Evolutionary conservation across 2,329 filamentous ascomycete species (phyloP), one percentile per base, ranked within the genome.

Genomic region (Cercospora sojina): DNA sequence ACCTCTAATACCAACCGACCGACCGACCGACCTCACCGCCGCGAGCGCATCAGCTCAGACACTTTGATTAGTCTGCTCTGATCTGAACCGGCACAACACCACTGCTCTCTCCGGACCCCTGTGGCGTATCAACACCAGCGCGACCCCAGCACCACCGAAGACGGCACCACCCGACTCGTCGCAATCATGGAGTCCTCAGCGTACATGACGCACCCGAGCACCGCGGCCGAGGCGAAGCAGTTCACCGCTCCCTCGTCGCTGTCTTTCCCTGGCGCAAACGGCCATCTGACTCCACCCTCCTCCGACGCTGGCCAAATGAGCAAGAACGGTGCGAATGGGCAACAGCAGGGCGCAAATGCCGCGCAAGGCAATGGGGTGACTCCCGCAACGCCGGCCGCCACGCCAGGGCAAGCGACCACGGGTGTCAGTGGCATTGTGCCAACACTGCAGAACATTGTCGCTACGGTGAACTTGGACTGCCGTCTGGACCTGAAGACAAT

Each of bases 401-500:
- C 94, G 71, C 94, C 94, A 79, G 90, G 87, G 78, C 92, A 92
- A 74, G 89, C 86, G 97, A 87, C 68, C 47, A 66, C 67, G n/a
- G 65, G 67, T 59, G 62, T 67, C 13, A 68, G 66, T 92, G 70
- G 70, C 47, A 72, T 72, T 43, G 70, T 70, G 6, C 70, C 70
- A 16, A 72, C 72, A 7, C 66, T 72, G 43, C 70, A 72, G 69
- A 72, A 72, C 66, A 72, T 72, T 23, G 70, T 98, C 81, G 94
- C 95, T 74, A 99, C 95, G 74, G 95, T 98, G 84, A 98, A 98
- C 81, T 87, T 98, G 78, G 92, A 96, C 71, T 97, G 94, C 83
- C 93, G 94, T 75, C 84, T 98, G 83, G 95, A 99, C 80, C 87
- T 99, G 74, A 98, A 98, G 90, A 98, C 95, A 75, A 98, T 99